phyloP scores from a whole-genome alignment of 2,329 filamentous ascomycete species.

The Macroventuria anomochaeta region DNA sequence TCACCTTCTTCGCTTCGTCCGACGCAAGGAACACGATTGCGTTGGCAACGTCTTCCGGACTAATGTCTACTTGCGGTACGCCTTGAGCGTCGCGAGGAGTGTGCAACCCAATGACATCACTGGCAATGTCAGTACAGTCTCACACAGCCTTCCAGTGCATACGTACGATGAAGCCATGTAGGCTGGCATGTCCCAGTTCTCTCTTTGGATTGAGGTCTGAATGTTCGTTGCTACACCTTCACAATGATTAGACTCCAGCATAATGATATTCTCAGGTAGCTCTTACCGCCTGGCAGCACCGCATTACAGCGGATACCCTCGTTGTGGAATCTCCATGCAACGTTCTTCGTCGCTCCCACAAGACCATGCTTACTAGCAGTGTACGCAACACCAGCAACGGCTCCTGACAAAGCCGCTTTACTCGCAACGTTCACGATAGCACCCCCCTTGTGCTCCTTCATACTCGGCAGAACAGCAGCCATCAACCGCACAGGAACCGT shows the following conservation, averaged over 20 bases:
- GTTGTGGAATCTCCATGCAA: constrained; percentile 55
- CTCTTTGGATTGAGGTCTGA: constrained; percentile 30
- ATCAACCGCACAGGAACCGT: constrained; percentile 56
- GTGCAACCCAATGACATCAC: background rate
- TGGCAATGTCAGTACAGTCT: background rate
- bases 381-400: constrained; percentile 53
- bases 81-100: constrained; percentile 22
- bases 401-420: constrained; percentile 45
- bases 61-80: constrained; percentile 28
- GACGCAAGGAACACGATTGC: constrained; percentile 36
- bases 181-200: constrained; percentile 28
- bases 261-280: too few relatives aligned
- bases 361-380: constrained; percentile 56
- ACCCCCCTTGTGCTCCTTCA: constrained; percentile 50
- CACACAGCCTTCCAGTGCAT: background rate
- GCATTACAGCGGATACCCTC: constrained; percentile 57
- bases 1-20: constrained; percentile 36
- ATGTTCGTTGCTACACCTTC: constrained; percentile 21
- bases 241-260: background rate
- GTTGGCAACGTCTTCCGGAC: constrained; percentile 31
- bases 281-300: constrained; percentile 51
- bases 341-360: constrained; percentile 56
- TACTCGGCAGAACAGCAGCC: constrained; percentile 52
- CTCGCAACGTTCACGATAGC: constrained; percentile 52
- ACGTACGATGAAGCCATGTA: constrained; percentile 32